Percentiles rank a stretch among this genome's conserved stretches.
These are phyloP conservation scores for Blastobotrys serpentis DNA, from an alignment of 1,139 yeast species.

Conservation along the genomic window DNA sequence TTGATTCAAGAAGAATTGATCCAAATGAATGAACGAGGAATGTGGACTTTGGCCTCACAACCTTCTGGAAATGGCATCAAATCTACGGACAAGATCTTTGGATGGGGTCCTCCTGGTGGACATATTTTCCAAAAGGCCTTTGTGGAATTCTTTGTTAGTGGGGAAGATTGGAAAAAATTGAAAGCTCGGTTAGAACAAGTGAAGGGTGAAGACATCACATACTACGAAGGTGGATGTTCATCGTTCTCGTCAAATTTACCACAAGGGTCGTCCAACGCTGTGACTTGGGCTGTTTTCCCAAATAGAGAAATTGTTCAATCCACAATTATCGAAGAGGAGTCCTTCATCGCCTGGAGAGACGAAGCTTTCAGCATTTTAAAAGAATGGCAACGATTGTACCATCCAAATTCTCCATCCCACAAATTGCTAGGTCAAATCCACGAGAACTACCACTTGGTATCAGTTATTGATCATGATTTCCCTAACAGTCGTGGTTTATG, in stretches of 20 bases:
- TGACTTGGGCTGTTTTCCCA: constrained; percentile 96
- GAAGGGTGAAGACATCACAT: constrained; percentile 53
- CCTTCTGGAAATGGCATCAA: constrained; percentile 75
- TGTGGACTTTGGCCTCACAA: constrained; percentile 90
- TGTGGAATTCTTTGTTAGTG: constrained; percentile 80
- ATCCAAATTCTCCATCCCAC: constrained; percentile 53
- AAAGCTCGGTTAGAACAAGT: constrained; percentile 51
- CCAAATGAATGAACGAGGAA: constrained; percentile 68
- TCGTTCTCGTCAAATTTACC: constrained; percentile 58
- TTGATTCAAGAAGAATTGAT: constrained; percentile 88
- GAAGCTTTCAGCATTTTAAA: constrained; percentile 90
- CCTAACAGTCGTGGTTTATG: constrained; percentile 74
- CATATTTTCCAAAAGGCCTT: constrained; percentile 90
- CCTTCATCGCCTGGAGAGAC: constrained; percentile 89
- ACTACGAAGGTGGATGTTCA: constrained; percentile 63
- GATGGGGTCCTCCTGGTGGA: constrained; percentile 95
- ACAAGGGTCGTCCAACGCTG: constrained; percentile 59
- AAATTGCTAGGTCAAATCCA: constrained; percentile 60
- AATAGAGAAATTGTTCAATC: constrained; percentile 83
- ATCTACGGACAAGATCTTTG: constrained; percentile 82
- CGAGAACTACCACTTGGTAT: constrained; percentile 68
- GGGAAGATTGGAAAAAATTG: constrained; percentile 64
- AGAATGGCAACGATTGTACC: constrained; percentile 87
- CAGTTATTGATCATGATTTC: constrained; percentile 83
- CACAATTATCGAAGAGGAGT: constrained; percentile 82